Base-by-base conservation (phyloP, 2,329 filamentous ascomycete species). In the Aspergillus felis region DNA sequence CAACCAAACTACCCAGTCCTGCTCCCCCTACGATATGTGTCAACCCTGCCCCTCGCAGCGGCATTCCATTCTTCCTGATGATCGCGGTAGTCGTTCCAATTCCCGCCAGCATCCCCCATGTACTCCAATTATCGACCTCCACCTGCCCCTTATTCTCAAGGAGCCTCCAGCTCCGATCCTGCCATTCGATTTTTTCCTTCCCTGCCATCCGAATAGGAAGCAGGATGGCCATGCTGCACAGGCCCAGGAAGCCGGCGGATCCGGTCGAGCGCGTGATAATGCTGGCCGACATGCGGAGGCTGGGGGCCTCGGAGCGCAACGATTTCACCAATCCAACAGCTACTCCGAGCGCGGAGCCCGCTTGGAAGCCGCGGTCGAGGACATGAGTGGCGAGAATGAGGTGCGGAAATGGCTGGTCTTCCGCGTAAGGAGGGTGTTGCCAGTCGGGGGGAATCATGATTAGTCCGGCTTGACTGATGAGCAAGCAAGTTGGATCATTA, bases 131-230 rank as follows among this genome's bases (percentile, higher is more conserved):
- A 54, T 62, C 60, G 7, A 60, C 46, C n/a, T 49, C 58, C 32
- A 82, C 66, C 74, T 89, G 85, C 0, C 82, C 80, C 44, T 72
- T 68, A 61, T 83, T 87, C 71, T 82, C 82, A 47, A 86, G 63
- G 51, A 89, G 66, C 29, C 86, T 75, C 84, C 85, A 88, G 56
- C 80, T 80, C 20, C 86, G 77, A 66, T 88, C 85, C 65, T 81
- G 72, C 85, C 85, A 88, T 70, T 88, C 85, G 32, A 88, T 83
- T 44, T 81, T 76, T 62, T 84, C 79, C 17, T 78, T 76, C 0
- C 81, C 83, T 54, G 73, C 73, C 85, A 88, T 87, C 2, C 79
- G 74, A 0, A 66, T 75, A 28, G 72, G 68, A 3, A 84, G 73
- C 61, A 74, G 79, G 4, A 80, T 57, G 1, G 72, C 72, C 25